Evolutionary conservation across 441 rosid species (phyloP), one percentile per base, ranked within the genome.

Genomic region (Adansonia grandidieri): DNA sequence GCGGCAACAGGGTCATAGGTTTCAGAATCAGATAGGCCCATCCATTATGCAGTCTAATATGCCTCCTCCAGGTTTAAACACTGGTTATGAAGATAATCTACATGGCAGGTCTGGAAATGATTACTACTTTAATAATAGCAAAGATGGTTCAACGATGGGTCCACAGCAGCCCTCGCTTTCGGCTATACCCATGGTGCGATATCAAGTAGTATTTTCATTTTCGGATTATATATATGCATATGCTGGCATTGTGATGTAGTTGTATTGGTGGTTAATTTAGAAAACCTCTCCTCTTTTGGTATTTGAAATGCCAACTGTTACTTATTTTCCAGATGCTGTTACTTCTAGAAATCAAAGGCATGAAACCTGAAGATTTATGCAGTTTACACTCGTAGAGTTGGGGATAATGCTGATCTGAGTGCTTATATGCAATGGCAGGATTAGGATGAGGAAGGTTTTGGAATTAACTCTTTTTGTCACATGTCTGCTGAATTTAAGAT

Each of bases 41-140:
- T 32, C 85, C 19, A 70, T 79, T 80, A 68, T 90, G 83, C 91
- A 89, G 81, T 66, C 94, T 74, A 87, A 78, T 76, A 76, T 80
- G 54, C 88, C 92, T 15, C 87, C 88, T 37, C 84, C 79, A 63
- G 91, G 81, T 62, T 78, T 86, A 71, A 86, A 85, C 76, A 82
- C 78, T 63, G 83, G 86, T 51, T 85, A 79, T 76, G 97, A 91
- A 71, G 86, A 87, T 74, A 88, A 83, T 79, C 66, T 80, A 15
- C 96, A 83, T 67, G 81, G 94, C 62, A 84, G 92, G 79, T 77
- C 88, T 70, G 90, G 90, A 75, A 90, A 80, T 82, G 94, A 91
- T 78, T 84, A 87, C 54, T 87, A 80, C 71, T 84, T 74, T 64
- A 86, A 79, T 83, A 68, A 81, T 37, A 84, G 86, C 80, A 84